Evolutionary conservation across 2,329 filamentous ascomycete genomes (phyloP), one percentile per base, ranked within the genome.

Genomic region (Geosmithia morbida): DNA sequence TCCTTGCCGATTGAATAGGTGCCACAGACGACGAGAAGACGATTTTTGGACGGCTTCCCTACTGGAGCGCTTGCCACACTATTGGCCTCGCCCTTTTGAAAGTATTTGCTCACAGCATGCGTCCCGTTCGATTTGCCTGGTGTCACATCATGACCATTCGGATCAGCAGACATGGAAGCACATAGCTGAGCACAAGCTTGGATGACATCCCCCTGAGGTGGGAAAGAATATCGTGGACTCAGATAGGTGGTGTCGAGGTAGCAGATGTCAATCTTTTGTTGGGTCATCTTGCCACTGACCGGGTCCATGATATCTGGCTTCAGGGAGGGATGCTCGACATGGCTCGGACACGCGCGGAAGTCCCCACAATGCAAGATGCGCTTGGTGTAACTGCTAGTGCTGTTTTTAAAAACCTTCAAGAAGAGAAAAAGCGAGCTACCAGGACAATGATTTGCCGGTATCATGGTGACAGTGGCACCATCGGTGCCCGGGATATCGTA

Each of bases 1-100:
- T 98, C 92, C 66, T 98, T 98, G 58, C 92, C 92, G 57, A 98
- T 98, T 55, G 85, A 94, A 66, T 98, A 98, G 0, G 92, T 98
- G 43, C 92, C 92, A 51, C 95, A 94, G 7, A 98, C 79, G 5
- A 98, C 86, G 0, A 98, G 75, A 2, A 98, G 73, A 4, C 87
- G 81, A 44, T 85, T 52, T 53, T 56, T 52, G 11, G 52, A 53
- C 11, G 57, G 52, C 7, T 53, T 49, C 26, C 52, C 52, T 1
- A 50, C 46, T 2, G 61, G 50, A 43, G 62, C 59, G 46, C 63
- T 58, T 2, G 55, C 54, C 6, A 59, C 56, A 4, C 51, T 46
- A 17, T 62, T 63, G 47, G 56, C 52, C 49, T 68, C 19, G 7
- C 19, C 45, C n/a, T 46, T 67, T 7, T 61, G 51, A 48, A 79